Percentiles rank a stretch among this genome's conserved stretches.
Evolutionary conservation across 768 basidiomycete genomes (phyloP).

Genomic region (Boletus tomentosulus): DNA sequence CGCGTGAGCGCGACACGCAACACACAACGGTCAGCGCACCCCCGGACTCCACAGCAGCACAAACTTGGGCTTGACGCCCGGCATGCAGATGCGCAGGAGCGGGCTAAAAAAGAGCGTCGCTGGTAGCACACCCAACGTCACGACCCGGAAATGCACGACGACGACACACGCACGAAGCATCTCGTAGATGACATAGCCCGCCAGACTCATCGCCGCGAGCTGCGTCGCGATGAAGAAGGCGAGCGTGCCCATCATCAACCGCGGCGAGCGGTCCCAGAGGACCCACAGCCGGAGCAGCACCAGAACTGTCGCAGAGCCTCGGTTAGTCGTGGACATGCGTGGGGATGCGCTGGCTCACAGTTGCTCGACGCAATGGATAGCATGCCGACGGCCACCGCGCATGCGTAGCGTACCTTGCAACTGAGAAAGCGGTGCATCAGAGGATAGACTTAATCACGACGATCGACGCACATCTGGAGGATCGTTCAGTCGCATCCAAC

Average conservation of each 20-base stretch:
- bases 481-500: background rate
- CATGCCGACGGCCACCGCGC: slow-evolving; percentile 30
- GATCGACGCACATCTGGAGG: slow-evolving; percentile 16
- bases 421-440: slow-evolving; percentile 11
- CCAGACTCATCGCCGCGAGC: slow-evolving; percentile 17
- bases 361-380: slow-evolving; percentile 34
- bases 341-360: slow-evolving; percentile 21
- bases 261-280: slow-evolving; percentile 29
- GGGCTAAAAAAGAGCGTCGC: slow-evolving; percentile 15
- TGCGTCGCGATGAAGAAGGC: slow-evolving; percentile 31
- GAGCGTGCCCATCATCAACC: slow-evolving; percentile 29
- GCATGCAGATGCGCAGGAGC: slow-evolving; percentile 17
- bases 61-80: slow-evolving; percentile 17
- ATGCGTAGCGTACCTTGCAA: slow-evolving; percentile 22
- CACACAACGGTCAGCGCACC: slow-evolving; percentile 5
- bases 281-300: slow-evolving; percentile 39
- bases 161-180: slow-evolving; percentile 25
- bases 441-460: background rate
- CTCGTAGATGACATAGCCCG: slow-evolving; percentile 23
- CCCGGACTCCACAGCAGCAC: slow-evolving; percentile 29
- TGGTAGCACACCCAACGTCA: background rate
- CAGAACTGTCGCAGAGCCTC: slow-evolving; percentile 26
- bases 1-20: background rate
- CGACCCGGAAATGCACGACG: no score
- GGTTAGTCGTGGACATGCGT: background rate